phyloP scores from a whole-genome alignment of 2,329 filamentous ascomycete genomes.

The Aspergillus bombycis region DNA sequence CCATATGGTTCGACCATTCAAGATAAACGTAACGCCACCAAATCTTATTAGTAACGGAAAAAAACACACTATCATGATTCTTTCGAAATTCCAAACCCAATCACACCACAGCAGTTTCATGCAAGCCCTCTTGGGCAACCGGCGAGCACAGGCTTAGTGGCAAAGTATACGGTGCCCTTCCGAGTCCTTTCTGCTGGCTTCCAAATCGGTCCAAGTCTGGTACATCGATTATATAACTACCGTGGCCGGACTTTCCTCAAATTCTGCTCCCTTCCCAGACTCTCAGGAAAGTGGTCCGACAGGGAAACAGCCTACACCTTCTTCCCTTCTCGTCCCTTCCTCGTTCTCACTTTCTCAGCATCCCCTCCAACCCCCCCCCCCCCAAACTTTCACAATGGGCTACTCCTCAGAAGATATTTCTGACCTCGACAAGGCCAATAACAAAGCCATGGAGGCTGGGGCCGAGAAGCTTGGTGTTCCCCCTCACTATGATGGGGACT shows the following conservation, averaged over 20 bases:
- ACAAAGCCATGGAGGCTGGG: conserved; percentile 10
- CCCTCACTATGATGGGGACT: conserved; percentile 24
- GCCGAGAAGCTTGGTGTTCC: conserved; percentile 9
- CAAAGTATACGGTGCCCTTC: conserved; percentile 3
- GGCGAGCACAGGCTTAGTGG: conserved; percentile 6
- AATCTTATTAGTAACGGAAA: conserved; percentile 12
- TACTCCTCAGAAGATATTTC: conserved; percentile 16
- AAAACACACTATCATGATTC: conserved; percentile 7
- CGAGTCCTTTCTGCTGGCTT: not conserved
- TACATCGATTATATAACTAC: conserved; percentile 3
- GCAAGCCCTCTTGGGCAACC: not conserved
- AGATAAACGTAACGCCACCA: conserved; percentile 13
- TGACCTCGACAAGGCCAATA: conserved; percentile 16
- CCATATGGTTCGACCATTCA: conserved; percentile 9
- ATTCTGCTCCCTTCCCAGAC: not conserved
- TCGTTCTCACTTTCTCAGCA: not conserved
- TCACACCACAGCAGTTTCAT: not conserved
- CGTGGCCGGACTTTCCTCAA: not conserved
- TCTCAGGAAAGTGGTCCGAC: conserved; percentile 3
- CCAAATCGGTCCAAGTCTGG: conserved; percentile 5
- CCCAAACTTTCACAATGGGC: not conserved
- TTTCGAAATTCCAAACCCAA: conserved; percentile 6
- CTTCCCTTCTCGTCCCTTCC: not conserved
- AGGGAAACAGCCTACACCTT: not conserved
- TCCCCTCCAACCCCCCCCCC: not conserved